Evolutionary conservation across 2,329 filamentous ascomycete species (phyloP).

Genomic region (Hypoxylon sp.): DNA sequence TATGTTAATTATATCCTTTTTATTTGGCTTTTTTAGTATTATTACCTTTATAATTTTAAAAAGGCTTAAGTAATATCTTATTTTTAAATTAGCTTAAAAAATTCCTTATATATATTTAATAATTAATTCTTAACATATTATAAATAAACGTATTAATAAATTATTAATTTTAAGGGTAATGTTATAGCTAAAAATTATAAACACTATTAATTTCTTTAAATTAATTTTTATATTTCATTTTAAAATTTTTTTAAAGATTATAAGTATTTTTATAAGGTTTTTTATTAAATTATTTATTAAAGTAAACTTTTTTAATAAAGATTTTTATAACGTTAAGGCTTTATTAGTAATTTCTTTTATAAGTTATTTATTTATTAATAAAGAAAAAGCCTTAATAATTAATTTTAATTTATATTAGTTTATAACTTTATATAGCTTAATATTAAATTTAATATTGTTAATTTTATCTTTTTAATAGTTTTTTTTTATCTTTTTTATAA

Average conservation of each 20-base stretch:
- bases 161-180: background rate
- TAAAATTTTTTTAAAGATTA: constrained; percentile 6
- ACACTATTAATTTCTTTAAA: background rate
- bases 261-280: constrained; percentile 1
- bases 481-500: background rate
- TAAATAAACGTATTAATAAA: background rate
- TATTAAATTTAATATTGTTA: constrained; percentile 6
- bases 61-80: background rate
- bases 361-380: constrained; percentile 6
- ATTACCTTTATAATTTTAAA: constrained; percentile 5
- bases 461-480: background rate
- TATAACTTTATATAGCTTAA: constrained; percentile 9
- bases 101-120: background rate
- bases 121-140: background rate
- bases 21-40: constrained; percentile 2
- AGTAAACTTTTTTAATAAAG: constrained; percentile 7
- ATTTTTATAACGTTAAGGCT: background rate
- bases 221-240: constrained; percentile 7
- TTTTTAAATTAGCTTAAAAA: background rate
- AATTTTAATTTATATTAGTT: constrained; percentile 11
- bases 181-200: background rate
- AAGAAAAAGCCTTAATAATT: background rate
- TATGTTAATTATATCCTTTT: constrained; percentile 4
- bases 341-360: background rate
- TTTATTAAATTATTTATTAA: constrained; percentile 1